Evolutionary conservation across 148 eudicot species (phyloP).

Genomic region (Persicaria maculosa): DNA sequence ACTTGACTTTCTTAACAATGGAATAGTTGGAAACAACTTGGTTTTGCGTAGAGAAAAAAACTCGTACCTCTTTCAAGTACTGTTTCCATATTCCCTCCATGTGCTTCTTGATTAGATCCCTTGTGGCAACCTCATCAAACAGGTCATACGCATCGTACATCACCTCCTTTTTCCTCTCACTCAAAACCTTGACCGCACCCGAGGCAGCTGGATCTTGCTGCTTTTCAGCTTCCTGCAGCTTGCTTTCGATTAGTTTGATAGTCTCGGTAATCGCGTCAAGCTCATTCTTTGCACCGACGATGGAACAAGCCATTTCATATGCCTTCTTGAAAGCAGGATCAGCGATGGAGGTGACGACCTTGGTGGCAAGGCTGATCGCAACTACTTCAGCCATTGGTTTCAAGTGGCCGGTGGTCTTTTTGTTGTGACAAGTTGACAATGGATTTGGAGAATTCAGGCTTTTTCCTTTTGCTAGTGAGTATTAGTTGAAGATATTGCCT

Average conservation of each 20-base stretch:
- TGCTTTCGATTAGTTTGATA: constrained; percentile 6
- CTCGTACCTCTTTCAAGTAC: constrained; percentile 1
- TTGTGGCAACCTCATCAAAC: constrained; percentile 8
- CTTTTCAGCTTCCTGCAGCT: constrained; percentile 11
- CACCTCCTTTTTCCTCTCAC: constrained; percentile 7
- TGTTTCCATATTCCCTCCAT: background rate
- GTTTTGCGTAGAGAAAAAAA: constrained; percentile 1
- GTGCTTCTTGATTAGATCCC: background rate
- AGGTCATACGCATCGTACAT: constrained; percentile 14
- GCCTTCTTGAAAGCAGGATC: background rate
- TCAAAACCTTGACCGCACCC: background rate
- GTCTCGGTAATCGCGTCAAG: constrained; percentile 10
- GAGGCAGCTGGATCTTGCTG: background rate
- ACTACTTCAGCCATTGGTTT: background rate
- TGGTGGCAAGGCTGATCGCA: background rate
- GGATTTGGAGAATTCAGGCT: too few species aligned
- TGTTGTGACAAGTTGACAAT: background rate
- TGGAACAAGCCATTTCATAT: background rate
- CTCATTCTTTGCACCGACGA: constrained; percentile 3
- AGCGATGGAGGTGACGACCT: background rate
- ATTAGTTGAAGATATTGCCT: too few species aligned
- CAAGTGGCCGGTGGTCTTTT: background rate
- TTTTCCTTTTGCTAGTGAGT: too few species aligned
- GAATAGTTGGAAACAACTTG: background rate
- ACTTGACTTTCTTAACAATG: background rate